Percentiles rank a stretch among this genome's conserved stretches.
Evolutionary conservation across 768 basidiomycete genomes (phyloP).

Genomic region (Serendipita vermifera): DNA sequence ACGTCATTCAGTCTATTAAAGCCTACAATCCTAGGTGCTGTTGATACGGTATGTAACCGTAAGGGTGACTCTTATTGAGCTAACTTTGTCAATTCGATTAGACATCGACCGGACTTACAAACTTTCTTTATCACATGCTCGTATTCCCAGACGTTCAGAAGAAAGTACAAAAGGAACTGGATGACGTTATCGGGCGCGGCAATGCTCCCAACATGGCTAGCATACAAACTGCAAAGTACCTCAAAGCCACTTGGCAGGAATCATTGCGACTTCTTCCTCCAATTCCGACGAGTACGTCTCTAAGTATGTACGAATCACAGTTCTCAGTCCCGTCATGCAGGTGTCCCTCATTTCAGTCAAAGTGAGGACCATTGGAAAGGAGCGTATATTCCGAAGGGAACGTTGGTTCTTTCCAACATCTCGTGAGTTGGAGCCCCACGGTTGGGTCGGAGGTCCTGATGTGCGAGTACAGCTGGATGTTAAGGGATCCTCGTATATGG

Average conservation of each 20-base stretch:
- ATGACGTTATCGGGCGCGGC: neutral
- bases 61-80: neutral
- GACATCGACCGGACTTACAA: neutral
- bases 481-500: neutral
- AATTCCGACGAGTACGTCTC: neutral
- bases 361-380: neutral
- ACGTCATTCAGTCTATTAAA: neutral
- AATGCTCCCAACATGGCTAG: neutral
- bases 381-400: neutral
- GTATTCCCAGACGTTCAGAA: neutral
- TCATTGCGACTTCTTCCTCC: neutral
- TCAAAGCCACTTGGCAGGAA: slow-evolving; percentile 2
- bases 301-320: neutral
- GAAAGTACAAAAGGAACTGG: neutral
- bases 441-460: neutral
- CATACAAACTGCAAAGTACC: neutral
- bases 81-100: no score
- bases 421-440: neutral
- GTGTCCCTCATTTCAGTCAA: neutral
- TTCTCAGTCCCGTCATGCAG: neutral
- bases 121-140: neutral
- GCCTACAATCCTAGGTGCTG: slow-evolving; percentile 1
- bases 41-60: neutral
- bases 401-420: neutral
- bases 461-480: neutral